phyloP scores from a whole-genome alignment of 495 filamentous ascomycete species.

The Penicillium steckii region DNA sequence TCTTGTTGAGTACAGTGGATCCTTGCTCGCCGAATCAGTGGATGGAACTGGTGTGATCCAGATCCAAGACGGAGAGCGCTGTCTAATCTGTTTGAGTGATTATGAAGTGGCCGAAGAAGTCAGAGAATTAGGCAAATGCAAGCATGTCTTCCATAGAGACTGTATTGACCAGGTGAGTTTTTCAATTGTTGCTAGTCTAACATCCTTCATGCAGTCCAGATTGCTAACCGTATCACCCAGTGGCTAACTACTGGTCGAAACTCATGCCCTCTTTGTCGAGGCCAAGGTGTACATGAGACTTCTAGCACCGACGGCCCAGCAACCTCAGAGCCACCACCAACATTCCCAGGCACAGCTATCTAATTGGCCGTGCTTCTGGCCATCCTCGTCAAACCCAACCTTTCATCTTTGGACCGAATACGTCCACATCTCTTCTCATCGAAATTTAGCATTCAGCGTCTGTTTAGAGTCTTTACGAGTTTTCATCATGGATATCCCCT shows the following conservation, averaged over 20 bases:
- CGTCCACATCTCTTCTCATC: conserved; percentile 14
- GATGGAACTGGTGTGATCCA: conserved; percentile 47
- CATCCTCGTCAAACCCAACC: background rate
- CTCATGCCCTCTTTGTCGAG: conserved; percentile 72
- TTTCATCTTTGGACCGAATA: background rate
- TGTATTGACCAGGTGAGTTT: conserved; percentile 72
- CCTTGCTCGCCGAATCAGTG: conserved; percentile 49
- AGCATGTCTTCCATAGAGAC: conserved; percentile 69
- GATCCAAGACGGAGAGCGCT: conserved; percentile 60
- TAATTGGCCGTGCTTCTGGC: conserved; percentile 6
- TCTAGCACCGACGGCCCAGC: conserved; percentile 12
- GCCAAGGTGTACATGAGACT: conserved; percentile 60
- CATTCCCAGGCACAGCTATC: conserved; percentile 19
- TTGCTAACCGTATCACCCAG: conserved; percentile 36
- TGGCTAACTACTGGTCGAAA: conserved; percentile 80
- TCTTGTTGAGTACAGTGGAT: conserved; percentile 45
- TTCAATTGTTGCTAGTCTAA: background rate
- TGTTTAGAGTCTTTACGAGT: conserved; percentile 32
- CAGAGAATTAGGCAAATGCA: conserved; percentile 62
- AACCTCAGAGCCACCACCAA: conserved; percentile 14
- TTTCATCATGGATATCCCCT: conserved; percentile 37
- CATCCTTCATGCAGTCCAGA: background rate
- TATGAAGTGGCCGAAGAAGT: conserved; percentile 66
- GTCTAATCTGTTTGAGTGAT: conserved; percentile 70
- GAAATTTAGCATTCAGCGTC: conserved; percentile 40